These are phyloP conservation scores for Ichthyophthirius multifiliis DNA, from an alignment of 169 alveolate genomes.

Conservation along the genomic window DNA sequence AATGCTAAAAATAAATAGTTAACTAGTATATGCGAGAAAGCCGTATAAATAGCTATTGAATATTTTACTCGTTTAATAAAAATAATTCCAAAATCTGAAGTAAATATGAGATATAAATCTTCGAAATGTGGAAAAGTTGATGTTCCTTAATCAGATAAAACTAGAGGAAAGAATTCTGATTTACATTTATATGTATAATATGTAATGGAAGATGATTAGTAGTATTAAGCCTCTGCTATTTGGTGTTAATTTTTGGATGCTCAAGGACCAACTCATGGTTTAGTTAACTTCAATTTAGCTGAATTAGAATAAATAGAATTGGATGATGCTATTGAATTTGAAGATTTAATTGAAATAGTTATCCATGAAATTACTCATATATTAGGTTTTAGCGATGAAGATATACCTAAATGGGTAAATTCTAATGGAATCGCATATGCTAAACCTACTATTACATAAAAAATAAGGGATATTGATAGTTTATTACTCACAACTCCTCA, in stretches of 20 bases:
- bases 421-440: background rate
- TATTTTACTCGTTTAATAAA: background rate
- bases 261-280: slow-evolving; percentile 4
- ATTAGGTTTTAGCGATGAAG: background rate
- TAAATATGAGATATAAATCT: background rate
- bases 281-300: background rate
- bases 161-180: background rate
- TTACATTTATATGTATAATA: background rate
- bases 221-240: background rate
- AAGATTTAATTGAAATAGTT: background rate
- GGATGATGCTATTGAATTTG: background rate
- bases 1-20: no score
- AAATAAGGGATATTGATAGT: background rate
- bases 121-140: background rate
- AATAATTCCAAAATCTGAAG: background rate
- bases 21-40: no score
- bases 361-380: slow-evolving; percentile 12
- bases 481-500: slow-evolving; percentile 27
- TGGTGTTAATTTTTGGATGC: background rate
- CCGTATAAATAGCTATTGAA: background rate
- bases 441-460: background rate
- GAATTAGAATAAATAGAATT: background rate
- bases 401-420: background rate
- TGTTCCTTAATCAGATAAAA: background rate
- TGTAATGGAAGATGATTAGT: background rate